Base-by-base conservation (phyloP, 2,329 filamentous ascomycete genomes). In the Lecanicillium sp. region DNA sequence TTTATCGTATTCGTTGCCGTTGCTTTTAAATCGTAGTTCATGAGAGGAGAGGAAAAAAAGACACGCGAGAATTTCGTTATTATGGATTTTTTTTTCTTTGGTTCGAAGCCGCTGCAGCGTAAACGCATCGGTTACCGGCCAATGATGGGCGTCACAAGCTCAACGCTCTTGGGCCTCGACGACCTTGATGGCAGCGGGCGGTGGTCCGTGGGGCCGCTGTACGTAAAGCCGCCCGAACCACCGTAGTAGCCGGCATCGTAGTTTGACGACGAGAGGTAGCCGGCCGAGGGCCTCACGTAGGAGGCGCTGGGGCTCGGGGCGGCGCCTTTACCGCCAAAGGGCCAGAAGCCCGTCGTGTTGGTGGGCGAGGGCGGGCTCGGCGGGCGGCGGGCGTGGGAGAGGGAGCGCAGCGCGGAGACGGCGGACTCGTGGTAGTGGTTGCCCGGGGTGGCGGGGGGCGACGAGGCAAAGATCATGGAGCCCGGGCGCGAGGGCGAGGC, bases 401-500 rank as follows among this genome's bases (percentile, higher is more conserved):
- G 19, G 20, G 73, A 76, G 45, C 72, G 68, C 48, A 78, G 61
- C 6, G 74, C 71, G 35, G 72, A 72, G 40, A 77, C 62, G 44
- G 73, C 72, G 30, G 69, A 72, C 35, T 69, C 66, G 44, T 68
- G 64, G 40, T 67, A 60, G 41, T 57, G 58, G 46, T 50, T 44
- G 58, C 55, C 61, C 41, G 65, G 63, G 36, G 65, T 73, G 18
- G 62, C 68, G 29, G 69, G 67, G 47, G 74, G 74, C 47, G 72
- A 75, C 41, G 69, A 48, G 40, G 43, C 70, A 50, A 74, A 62
- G 56, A 75, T 62, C 54, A 67, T 69, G 37, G 74, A 71, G 52
- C 61, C 71, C 31, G 75, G 74, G 43, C 76, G 69, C 13, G 77
- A 81, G 11, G 77, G 77, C 10, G 76, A 78, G 27, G 77, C 76